These are phyloP conservation scores for Boletus coccyginus DNA, from an alignment of 768 basidiomycete genomes.

Conservation along the genomic window DNA sequence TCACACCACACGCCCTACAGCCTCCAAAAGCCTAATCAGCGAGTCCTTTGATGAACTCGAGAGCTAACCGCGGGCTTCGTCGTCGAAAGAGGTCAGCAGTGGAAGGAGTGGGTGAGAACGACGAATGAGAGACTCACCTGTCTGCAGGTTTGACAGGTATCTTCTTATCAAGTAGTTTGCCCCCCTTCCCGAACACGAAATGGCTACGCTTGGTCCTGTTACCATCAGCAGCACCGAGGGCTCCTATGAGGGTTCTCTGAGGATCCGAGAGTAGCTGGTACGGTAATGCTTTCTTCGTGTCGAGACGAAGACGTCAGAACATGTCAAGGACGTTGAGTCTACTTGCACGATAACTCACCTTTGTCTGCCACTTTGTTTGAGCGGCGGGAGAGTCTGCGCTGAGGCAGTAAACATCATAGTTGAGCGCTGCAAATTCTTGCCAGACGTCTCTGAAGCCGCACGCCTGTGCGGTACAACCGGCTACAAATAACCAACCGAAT, in stretches of 20 bases:
- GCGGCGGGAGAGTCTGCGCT: conserved; percentile 74
- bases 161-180: conserved; percentile 81
- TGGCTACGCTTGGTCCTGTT: conserved; percentile 89
- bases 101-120: not conserved
- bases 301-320: conserved; percentile 4
- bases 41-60: conserved; percentile 63
- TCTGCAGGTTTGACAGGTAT: conserved; percentile 85
- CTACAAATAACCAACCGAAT: conserved; percentile 36
- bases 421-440: conserved; percentile 63
- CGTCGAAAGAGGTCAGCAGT: not conserved
- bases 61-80: conserved; percentile 56
- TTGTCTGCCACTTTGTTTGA: conserved; percentile 83
- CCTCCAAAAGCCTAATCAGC: conserved; percentile 6
- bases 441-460: conserved; percentile 88
- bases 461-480: conserved; percentile 90
- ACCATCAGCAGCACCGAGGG: conserved; percentile 75
- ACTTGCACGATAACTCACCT: conserved; percentile 44
- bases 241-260: conserved; percentile 73
- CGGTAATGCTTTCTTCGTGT: conserved; percentile 69
- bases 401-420: conserved; percentile 78
- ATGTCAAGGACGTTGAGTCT: not conserved
- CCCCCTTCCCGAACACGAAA: conserved; percentile 91
- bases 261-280: conserved; percentile 89
- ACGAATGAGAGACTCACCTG: conserved; percentile 45
- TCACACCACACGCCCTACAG: not conserved